Percentiles rank a stretch among this genome's conserved stretches.
Evolutionary conservation across 805 yeast species (phyloP).

Genomic region (Schwanniomyces pseudopolymorphus): DNA sequence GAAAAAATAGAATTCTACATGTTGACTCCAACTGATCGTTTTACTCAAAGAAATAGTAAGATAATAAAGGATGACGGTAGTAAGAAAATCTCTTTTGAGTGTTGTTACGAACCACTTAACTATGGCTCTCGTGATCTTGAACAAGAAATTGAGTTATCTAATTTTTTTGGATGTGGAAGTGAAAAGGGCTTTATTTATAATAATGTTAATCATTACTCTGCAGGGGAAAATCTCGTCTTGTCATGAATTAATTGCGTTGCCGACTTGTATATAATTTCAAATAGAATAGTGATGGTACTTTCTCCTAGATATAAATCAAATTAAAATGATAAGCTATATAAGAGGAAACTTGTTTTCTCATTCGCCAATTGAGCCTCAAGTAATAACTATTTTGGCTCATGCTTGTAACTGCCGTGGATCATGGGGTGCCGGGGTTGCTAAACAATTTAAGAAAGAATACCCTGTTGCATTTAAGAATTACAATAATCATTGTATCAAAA

Average conservation of each 20-base stretch:
- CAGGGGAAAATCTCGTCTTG: conserved; percentile 24
- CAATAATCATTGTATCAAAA: conserved; percentile 37
- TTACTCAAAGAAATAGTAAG: conserved; percentile 7
- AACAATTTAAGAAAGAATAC: conserved; percentile 49
- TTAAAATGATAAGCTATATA: conserved; percentile 47
- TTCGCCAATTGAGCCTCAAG: conserved; percentile 20
- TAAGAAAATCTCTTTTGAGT: conserved; percentile 23
- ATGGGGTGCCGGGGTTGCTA: conserved; percentile 89
- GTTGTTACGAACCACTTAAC: conserved; percentile 29
- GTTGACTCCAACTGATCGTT: conserved; percentile 38
- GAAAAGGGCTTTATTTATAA: conserved; percentile 30
- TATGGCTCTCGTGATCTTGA: conserved; percentile 10
- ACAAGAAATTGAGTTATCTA: conserved; percentile 8
- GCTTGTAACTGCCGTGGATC: conserved; percentile 76
- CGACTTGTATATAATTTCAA: neutral
- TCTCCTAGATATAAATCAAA: too few species aligned
- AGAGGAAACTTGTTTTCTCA: conserved; percentile 58
- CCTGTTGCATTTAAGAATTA: conserved; percentile 59
- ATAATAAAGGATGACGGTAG: conserved; percentile 5
- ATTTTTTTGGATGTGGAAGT: conserved; percentile 31
- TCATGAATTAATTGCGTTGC: neutral
- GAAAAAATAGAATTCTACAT: conserved; percentile 46
- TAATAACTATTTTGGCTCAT: conserved; percentile 57
- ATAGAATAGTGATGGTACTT: too few species aligned
- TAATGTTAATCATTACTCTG: conserved; percentile 24